These are phyloP conservation scores for Psidium guajava DNA, from an alignment of 345 rosid species.

Conservation along the genomic window DNA sequence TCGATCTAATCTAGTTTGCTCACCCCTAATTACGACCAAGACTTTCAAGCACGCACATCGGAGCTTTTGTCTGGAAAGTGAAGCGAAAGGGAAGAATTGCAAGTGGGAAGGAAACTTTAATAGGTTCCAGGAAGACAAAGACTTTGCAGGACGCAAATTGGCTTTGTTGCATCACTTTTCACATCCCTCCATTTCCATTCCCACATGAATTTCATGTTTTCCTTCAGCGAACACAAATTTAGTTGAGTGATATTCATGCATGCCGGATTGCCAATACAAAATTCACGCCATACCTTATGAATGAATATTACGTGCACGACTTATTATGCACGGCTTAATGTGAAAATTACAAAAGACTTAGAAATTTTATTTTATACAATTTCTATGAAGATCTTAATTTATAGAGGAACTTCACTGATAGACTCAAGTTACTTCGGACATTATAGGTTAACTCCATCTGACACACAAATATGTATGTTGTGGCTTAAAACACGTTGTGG, in stretches of 20 bases:
- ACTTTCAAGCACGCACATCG: no score
- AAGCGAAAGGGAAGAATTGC: no score
- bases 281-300: background rate
- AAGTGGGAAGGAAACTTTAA: no score
- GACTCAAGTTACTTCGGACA: background rate
- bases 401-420: background rate
- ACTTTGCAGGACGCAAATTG: no score
- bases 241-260: background rate
- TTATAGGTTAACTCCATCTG: background rate
- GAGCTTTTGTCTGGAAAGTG: no score
- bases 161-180: no score
- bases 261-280: background rate
- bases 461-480: background rate
- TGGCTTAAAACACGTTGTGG: fast-evolving
- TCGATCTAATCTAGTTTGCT: no score
- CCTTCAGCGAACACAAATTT: background rate
- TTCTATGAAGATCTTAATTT: background rate
- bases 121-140: no score
- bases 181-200: no score
- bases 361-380: background rate
- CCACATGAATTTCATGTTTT: background rate
- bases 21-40: no score
- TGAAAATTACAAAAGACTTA: background rate
- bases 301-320: background rate
- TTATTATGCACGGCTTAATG: background rate